Conservation (phyloP, 148 eudicot genomes). For the Vaccinium darrowii region DNA sequence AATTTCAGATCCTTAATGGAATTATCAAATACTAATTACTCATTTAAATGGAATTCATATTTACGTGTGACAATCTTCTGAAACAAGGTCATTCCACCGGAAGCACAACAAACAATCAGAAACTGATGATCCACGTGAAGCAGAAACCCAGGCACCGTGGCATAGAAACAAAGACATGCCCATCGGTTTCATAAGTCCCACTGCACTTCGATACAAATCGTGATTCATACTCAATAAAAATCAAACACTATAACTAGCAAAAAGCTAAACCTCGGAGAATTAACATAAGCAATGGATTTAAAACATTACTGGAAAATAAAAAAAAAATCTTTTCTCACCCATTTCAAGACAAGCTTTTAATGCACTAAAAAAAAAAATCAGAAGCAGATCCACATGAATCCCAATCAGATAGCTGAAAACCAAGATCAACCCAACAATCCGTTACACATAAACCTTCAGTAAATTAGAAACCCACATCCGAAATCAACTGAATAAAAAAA, state of each 20-base stretch:
- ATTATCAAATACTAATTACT: neutral
- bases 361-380: neutral
- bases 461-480: neutral
- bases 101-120: neutral
- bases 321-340: neutral
- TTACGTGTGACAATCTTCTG: neutral
- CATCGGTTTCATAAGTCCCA: neutral
- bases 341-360: conserved; percentile 9
- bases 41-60: neutral
- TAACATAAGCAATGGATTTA: neutral
- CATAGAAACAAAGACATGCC: neutral
- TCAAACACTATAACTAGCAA: neutral
- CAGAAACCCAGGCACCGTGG: neutral
- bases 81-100: neutral
- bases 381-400: conserved; percentile 17
- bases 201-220: neutral
- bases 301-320: neutral
- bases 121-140: neutral
- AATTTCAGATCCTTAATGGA: neutral
- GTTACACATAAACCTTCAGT: neutral
- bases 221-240: neutral
- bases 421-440: neutral
- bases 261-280: neutral
- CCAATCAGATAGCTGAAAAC: neutral
- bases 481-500: neutral